A percentile compares a stretch with the other conserved stretches of the same genome.
These are phyloP conservation scores for Aspergillus novoparasiticus DNA, from an alignment of 2,329 filamentous ascomycete species.

Conservation along the genomic window DNA sequence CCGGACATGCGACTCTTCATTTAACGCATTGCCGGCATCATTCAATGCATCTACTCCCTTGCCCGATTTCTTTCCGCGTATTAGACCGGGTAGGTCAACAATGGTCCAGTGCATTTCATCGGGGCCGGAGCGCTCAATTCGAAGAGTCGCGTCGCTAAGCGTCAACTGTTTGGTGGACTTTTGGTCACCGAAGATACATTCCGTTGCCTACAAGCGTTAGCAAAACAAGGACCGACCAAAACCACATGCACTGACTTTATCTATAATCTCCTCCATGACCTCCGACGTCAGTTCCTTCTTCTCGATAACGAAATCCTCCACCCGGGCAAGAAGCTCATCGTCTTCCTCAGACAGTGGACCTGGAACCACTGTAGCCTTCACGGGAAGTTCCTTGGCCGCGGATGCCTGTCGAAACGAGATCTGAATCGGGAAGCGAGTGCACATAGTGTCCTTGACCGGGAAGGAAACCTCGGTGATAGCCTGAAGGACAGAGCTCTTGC, in stretches of 20 bases:
- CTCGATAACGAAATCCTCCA: background rate
- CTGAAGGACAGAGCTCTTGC: slow-evolving; percentile 16
- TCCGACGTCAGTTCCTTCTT: background rate
- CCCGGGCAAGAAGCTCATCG: background rate
- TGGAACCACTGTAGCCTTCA: background rate
- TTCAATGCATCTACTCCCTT: background rate
- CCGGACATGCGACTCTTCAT: background rate
- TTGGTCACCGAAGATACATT: background rate
- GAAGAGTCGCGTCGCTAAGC: background rate
- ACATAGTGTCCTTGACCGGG: slow-evolving; percentile 5
- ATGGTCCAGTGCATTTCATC: background rate
- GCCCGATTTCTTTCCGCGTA: background rate
- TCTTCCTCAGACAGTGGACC: background rate
- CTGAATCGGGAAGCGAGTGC: slow-evolving; percentile 12
- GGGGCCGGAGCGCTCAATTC: background rate
- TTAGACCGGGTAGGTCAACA: background rate
- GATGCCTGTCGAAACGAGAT: slow-evolving; percentile 11
- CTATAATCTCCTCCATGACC: background rate
- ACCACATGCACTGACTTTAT: background rate
- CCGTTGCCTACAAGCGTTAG: background rate
- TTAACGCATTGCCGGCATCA: background rate
- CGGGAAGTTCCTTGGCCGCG: background rate
- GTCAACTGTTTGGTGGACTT: background rate
- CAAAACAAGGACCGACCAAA: background rate
- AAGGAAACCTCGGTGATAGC: slow-evolving; percentile 11